Evolutionary conservation across 1,284 basidiomycete genomes (phyloP).

Genomic region (Cystobasidium slooffiae): DNA sequence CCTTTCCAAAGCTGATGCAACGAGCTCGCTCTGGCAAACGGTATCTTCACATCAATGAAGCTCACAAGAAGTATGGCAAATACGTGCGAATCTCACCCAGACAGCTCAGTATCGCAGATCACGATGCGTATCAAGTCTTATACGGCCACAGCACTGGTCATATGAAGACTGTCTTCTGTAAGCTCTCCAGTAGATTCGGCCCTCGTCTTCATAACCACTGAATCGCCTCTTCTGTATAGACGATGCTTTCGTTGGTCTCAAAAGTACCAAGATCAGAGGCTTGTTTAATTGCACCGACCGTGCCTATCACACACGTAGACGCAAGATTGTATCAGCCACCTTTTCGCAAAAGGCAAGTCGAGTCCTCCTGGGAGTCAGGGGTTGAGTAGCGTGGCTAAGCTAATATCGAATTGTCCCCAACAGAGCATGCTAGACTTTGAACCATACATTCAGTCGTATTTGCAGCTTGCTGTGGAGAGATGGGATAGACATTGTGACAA

Average conservation of each 20-base stretch:
- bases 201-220: background rate
- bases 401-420: background rate
- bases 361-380: too few species aligned
- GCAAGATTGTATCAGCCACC: conserved; percentile 48
- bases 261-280: conserved; percentile 41
- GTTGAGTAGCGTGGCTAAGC: background rate
- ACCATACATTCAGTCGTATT: conserved; percentile 62
- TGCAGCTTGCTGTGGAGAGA: conserved; percentile 64
- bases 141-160: conserved; percentile 58
- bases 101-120: conserved; percentile 65
- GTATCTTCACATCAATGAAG: conserved; percentile 22
- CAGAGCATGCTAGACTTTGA: conserved; percentile 69
- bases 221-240: background rate
- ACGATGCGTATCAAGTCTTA: conserved; percentile 72
- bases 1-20: conserved; percentile 19
- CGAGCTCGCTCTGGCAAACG: conserved; percentile 27
- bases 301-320: conserved; percentile 68
- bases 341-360: conserved; percentile 19
- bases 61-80: conserved; percentile 34
- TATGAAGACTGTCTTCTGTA: conserved; percentile 48
- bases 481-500: conserved; percentile 74
- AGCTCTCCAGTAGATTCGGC: background rate
- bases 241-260: conserved; percentile 47
- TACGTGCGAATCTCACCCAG: conserved; percentile 42
- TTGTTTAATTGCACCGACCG: conserved; percentile 82